A percentile compares a stretch with the other conserved stretches of the same genome.
Evolutionary conservation across 345 rosid genomes (phyloP).

Genomic region (Eucalyptus regnans): DNA sequence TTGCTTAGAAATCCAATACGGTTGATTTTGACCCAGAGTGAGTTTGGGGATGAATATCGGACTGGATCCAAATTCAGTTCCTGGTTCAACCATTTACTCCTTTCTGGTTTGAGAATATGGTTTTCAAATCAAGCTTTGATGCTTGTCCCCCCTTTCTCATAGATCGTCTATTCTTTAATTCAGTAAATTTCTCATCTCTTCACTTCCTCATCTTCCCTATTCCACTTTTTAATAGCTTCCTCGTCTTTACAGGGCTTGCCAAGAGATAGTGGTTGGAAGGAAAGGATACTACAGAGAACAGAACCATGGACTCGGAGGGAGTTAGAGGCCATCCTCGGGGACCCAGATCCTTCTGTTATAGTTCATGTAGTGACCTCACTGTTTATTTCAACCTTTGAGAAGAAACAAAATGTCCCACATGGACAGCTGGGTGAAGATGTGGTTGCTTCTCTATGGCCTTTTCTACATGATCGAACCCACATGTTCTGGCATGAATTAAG

Average conservation of each 20-base stretch:
- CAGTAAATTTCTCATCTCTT: not conserved
- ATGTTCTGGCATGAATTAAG: conserved; percentile 77
- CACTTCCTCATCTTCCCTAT: not conserved
- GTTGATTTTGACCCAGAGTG: not conserved
- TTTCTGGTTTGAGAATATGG: not conserved
- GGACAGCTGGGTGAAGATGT: conserved; percentile 4
- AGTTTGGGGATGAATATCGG: not conserved
- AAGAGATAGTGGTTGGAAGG: conserved; percentile 15
- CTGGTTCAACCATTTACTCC: not conserved
- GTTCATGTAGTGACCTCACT: conserved; percentile 54
- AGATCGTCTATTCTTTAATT: not conserved
- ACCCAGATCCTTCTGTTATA: conserved; percentile 58
- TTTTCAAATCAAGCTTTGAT: not conserved
- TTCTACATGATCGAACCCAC: conserved; percentile 22
- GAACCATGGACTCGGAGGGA: conserved; percentile 79
- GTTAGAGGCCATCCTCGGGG: conserved; percentile 54
- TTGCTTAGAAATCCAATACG: not conserved
- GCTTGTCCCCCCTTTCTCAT: not conserved
- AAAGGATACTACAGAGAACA: conserved; percentile 21
- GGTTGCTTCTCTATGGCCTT: conserved; percentile 29
- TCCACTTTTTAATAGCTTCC: not conserved
- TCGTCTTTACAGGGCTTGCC: conserved; percentile 2
- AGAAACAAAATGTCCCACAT: conserved; percentile 3
- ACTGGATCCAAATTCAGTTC: not conserved
- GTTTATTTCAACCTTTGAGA: conserved; percentile 32